phyloP scores from a whole-genome alignment of 2,329 filamentous ascomycete genomes.

The Diaporthe ampelina region DNA sequence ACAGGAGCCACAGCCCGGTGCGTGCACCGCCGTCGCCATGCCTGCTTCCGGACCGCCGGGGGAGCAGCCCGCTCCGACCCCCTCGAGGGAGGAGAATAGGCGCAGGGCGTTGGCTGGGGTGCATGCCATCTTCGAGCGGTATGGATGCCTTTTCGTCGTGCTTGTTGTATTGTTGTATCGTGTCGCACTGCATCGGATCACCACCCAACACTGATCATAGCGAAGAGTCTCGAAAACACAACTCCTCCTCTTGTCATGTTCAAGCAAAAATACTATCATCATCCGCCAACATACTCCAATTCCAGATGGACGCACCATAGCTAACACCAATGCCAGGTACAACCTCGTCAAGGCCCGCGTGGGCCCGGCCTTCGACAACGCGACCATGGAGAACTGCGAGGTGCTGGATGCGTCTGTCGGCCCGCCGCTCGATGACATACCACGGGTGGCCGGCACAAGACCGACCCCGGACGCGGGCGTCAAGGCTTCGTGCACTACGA shows the following conservation, averaged over 20 bases:
- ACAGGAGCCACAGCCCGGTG: no score
- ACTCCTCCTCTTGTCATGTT: background rate
- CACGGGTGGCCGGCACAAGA: background rate
- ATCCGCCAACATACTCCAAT: no score
- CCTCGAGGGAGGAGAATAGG: slow-evolving; percentile 36
- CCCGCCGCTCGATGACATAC: slow-evolving; percentile 37
- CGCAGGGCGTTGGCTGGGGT: slow-evolving; percentile 38
- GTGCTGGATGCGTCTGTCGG: slow-evolving; percentile 49
- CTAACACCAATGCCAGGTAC: slow-evolving; percentile 39
- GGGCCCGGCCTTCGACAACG: slow-evolving; percentile 44
- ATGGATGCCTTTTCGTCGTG: background rate
- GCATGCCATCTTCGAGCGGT: slow-evolving; percentile 41
- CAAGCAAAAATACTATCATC: background rate
- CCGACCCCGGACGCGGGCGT: slow-evolving; percentile 37
- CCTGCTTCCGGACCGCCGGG: slow-evolving; percentile 16
- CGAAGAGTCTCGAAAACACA: no score
- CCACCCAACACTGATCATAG: background rate
- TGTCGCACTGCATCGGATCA: background rate
- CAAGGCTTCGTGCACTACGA: slow-evolving; percentile 55
- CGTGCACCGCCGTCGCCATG: background rate
- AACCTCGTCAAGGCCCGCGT: slow-evolving; percentile 39
- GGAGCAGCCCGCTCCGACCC: background rate
- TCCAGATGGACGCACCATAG: no score
- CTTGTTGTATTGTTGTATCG: background rate
- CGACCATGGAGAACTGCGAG: slow-evolving; percentile 43